These are phyloP conservation scores for Cyberlindnera mississippiensis DNA, from an alignment of 805 yeast species.

Conservation along the genomic window DNA sequence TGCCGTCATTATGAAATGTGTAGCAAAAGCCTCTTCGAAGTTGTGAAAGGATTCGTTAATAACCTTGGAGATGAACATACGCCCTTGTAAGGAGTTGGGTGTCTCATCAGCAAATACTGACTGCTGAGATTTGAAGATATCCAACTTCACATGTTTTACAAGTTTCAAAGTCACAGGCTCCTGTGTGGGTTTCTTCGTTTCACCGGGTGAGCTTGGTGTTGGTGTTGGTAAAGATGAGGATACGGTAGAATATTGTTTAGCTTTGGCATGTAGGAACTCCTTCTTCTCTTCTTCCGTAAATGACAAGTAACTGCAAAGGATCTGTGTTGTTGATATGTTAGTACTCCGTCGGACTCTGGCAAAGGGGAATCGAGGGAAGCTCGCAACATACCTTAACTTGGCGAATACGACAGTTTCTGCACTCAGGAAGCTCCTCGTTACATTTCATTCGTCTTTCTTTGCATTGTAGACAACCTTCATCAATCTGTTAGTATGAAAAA, in stretches of 20 bases:
- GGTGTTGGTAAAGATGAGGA: neutral
- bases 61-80: conserved; percentile 14
- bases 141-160: conserved; percentile 12
- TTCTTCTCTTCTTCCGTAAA: conserved; percentile 21
- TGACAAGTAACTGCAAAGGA: conserved; percentile 25
- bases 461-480: conserved; percentile 45
- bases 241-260: conserved; percentile 1
- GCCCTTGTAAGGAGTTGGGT: neutral
- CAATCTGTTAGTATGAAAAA: conserved; percentile 12
- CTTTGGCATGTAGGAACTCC: conserved; percentile 14
- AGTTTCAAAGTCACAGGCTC: conserved; percentile 3
- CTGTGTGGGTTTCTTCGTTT: neutral
- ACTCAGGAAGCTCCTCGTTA: conserved; percentile 46
- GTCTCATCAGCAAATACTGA: conserved; percentile 15
- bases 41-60: conserved; percentile 12
- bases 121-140: conserved; percentile 13
- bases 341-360: no score
- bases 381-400: conserved; percentile 20
- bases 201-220: conserved; percentile 4
- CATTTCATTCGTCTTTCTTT: conserved; percentile 49
- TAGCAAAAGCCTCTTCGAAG: conserved; percentile 5
- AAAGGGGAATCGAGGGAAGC: no score
- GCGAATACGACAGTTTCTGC: conserved; percentile 38
- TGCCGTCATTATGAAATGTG: conserved; percentile 10
- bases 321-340: conserved; percentile 4